A percentile compares a stretch with the other conserved stretches of the same genome.
Evolutionary conservation across 2,329 filamentous ascomycete species (phyloP).

Genomic region (Pestalotiopsis sp.): DNA sequence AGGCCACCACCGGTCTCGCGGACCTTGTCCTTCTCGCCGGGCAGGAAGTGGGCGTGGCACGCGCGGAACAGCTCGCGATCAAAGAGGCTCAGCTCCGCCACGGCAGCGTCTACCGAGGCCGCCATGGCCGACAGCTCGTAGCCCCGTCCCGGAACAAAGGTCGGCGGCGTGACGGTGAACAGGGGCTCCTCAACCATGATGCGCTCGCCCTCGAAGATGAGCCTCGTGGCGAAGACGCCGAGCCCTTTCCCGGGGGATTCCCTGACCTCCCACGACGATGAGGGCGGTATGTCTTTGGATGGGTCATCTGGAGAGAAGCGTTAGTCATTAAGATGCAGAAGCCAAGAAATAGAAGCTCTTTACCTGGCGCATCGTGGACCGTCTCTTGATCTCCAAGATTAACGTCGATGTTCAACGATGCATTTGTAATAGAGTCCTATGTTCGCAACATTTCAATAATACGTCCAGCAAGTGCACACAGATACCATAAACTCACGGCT

Average conservation of each 20-base stretch:
- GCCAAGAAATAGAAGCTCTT: not conserved
- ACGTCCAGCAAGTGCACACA: not conserved
- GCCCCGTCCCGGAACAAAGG: conserved; percentile 29
- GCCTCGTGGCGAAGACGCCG: conserved; percentile 38
- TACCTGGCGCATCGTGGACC: not conserved
- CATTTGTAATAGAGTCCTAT: not conserved
- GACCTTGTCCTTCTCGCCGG: conserved; percentile 21
- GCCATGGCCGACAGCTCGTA: conserved; percentile 36
- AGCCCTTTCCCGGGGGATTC: conserved; percentile 40
- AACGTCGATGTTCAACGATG: not conserved
- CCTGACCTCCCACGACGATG: conserved; percentile 25
- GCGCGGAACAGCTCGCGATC: conserved; percentile 28
- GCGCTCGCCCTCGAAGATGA: conserved; percentile 37
- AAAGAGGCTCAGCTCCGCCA: conserved; percentile 25
- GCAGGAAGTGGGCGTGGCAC: conserved; percentile 27
- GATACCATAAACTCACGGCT: not conserved
- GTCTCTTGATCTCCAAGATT: not conserved
- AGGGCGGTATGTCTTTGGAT: not conserved
- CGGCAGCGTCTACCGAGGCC: conserved; percentile 28
- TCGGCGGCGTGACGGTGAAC: conserved; percentile 27
- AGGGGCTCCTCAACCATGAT: conserved; percentile 42
- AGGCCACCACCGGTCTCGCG: conserved; percentile 2
- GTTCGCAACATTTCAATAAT: not conserved
- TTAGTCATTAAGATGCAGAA: too few species aligned
- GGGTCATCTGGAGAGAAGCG: not conserved